Base-by-base conservation (phyloP, 2,329 filamentous ascomycete genomes). In the Neopestalotiopsis sp. region DNA sequence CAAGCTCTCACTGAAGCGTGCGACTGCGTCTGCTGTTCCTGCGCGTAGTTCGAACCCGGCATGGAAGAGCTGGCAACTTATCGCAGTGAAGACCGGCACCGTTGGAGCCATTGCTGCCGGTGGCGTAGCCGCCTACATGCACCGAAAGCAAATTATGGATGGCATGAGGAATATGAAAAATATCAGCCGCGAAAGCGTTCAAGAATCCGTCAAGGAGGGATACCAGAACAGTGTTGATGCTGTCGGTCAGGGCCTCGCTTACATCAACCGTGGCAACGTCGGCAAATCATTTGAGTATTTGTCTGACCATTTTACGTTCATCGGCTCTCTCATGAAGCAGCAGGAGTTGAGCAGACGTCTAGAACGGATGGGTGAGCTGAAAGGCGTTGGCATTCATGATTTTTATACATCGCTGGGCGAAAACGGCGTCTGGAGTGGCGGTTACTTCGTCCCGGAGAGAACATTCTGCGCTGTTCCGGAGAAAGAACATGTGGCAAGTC, bases 251-350 rank as follows among this genome's bases (percentile, higher is more conserved):
- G 86, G 85, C 1, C 80, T 88, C 9, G 86, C 86, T 12, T 89
- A 89, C 71, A 82, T 89, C 76, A 89, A 88, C 75, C 81, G 85
- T 6, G 86, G 86, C 14, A 88, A 86, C 57, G 86, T 89, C 2
- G 90, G 90, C 2, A 86, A 90, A 67, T 93, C 93, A 1, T 92
- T 94, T 72, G 88, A 86, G 20, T 97, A 94, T 90, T 89, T 95
- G 4, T 90, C 91, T 0, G 92, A 92, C 17, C 94, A 97, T 78
- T 88, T 97, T 65, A 93, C 94, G 45, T 97, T 97, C 75, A 92
- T 97, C 1, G 93, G 94, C 0, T 91, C 92, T 60, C 85, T 97
- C 2, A 87, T 94, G 72, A 91, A 92, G 66, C 89, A 90, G 17
- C 89, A 91, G 42, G 92, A 96, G 74, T 82, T 97, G 70, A 88